Percentiles rank a stretch among this genome's conserved stretches.
phyloP scores from a whole-genome alignment of 2,329 filamentous ascomycete genomes.

The Ceratocystis papillata region DNA sequence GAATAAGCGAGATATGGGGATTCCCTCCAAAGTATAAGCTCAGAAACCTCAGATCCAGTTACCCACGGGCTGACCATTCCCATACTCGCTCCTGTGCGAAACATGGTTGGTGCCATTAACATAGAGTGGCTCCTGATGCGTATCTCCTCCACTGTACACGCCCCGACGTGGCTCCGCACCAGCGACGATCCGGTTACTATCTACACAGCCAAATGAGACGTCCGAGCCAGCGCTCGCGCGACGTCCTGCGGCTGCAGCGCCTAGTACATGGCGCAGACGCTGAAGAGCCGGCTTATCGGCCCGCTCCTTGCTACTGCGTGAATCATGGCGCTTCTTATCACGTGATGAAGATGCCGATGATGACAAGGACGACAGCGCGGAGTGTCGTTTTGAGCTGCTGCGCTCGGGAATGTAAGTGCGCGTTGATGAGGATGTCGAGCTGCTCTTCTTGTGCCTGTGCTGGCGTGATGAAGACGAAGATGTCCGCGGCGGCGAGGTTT shows the following conservation, averaged over 20 bases:
- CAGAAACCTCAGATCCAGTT: conserved; percentile 3
- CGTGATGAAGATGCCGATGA: not conserved
- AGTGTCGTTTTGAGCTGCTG: conserved; percentile 1
- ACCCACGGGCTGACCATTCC: not conserved
- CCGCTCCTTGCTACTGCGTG: conserved; percentile 6
- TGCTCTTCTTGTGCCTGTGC: conserved; percentile 1
- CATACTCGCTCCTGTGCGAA: conserved; percentile 6
- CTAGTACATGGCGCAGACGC: not conserved
- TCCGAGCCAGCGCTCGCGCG: conserved; percentile 10
- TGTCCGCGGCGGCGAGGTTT: not conserved
- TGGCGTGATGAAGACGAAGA: not conserved
- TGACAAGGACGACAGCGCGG: not conserved
- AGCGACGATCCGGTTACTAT: conserved; percentile 19
- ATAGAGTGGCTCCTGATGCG: not conserved
- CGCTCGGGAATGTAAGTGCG: not conserved
- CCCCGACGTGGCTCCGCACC: conserved; percentile 3
- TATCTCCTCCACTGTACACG: not conserved
- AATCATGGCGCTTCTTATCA: conserved; percentile 1
- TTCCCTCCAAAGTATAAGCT: no score
- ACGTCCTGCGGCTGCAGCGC: not conserved
- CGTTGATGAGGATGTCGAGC: not conserved
- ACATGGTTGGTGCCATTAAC: conserved; percentile 17
- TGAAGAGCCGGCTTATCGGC: not conserved
- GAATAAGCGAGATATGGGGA: no score
- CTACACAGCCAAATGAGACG: conserved; percentile 21